Conservation (phyloP, 2,329 filamentous ascomycete species). For the Neofusicoccum cordaticola region DNA sequence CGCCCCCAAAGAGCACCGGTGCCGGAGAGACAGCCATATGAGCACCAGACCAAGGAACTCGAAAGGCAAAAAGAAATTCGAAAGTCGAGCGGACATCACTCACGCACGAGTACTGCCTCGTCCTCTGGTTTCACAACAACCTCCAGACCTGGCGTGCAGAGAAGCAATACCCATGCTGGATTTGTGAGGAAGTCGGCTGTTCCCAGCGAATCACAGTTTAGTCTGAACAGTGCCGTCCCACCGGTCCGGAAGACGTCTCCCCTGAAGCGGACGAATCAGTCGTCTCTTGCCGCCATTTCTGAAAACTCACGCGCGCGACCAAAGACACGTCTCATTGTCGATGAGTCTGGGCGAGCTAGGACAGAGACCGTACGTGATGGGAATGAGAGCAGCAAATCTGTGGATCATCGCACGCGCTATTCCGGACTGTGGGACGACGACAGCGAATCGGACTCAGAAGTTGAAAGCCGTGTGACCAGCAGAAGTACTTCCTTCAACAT, state of each 20-base stretch:
- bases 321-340: constrained; percentile 46
- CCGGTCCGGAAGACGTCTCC: constrained; percentile 44
- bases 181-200: constrained; percentile 15
- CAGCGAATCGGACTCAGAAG: constrained; percentile 33
- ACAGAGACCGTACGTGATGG: constrained; percentile 43
- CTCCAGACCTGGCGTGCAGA: constrained; percentile 35
- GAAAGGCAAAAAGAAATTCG: constrained; percentile 34
- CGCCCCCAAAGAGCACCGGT: constrained; percentile 23
- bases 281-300: constrained; percentile 45
- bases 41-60: constrained; percentile 35
- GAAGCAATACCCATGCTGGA: constrained; percentile 48
- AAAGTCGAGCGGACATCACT: constrained; percentile 30
- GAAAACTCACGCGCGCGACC: constrained; percentile 39
- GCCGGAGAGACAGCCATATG: constrained; percentile 36
- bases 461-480: background rate
- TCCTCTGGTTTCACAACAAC: constrained; percentile 35
- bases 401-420: constrained; percentile 36
- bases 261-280: constrained; percentile 43
- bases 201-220: constrained; percentile 23
- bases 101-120: constrained; percentile 40
- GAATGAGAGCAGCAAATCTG: constrained; percentile 34
- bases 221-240: background rate
- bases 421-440: constrained; percentile 45
- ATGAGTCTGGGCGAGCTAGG: constrained; percentile 47
- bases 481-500: constrained; percentile 20